Conservation (phyloP, 306 rosid species). For the Cicer cuneatum region DNA sequence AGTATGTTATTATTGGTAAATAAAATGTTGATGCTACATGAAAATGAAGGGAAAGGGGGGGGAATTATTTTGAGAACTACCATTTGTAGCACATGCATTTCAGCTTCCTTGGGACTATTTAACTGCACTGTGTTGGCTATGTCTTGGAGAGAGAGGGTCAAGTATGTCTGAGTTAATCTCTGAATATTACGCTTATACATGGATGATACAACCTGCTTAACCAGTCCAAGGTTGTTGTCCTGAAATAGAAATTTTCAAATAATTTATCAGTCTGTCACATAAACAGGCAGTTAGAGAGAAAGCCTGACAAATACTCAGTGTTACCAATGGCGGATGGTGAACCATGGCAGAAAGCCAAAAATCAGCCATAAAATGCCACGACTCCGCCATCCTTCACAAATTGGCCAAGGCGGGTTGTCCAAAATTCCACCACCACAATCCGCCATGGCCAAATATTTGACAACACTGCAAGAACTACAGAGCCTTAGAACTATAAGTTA, state of each 20-base stretch:
- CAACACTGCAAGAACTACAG: not conserved
- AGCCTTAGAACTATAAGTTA: slow-evolving; percentile 9
- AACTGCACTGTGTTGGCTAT: slow-evolving; percentile 79
- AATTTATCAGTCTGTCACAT: slow-evolving; percentile 1
- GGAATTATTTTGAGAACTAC: slow-evolving; percentile 43
- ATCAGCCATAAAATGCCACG: too few relatives aligned
- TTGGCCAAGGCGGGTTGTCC: too few relatives aligned
- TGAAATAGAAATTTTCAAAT: slow-evolving; percentile 39
- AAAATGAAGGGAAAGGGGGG: not conserved
- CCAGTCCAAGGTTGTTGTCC: slow-evolving; percentile 87
- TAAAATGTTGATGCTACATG: slow-evolving; percentile 6
- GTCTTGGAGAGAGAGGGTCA: slow-evolving; percentile 90
- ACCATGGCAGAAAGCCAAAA: too few relatives aligned
- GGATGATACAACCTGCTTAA: slow-evolving; percentile 75
- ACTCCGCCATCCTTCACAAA: too few relatives aligned
- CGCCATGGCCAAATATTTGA: too few relatives aligned
- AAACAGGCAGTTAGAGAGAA: not conserved
- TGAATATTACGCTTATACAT: slow-evolving; percentile 85
- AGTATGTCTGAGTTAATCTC: slow-evolving; percentile 85
- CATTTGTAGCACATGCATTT: slow-evolving; percentile 96
- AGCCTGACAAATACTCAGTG: not conserved
- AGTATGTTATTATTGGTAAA: slow-evolving; percentile 21
- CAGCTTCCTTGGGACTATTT: slow-evolving; percentile 78
- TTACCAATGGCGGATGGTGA: too few relatives aligned
- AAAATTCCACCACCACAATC: too few relatives aligned